Evolutionary conservation across 331 rosid genomes (phyloP).

Genomic region (Arachis monticola): DNA sequence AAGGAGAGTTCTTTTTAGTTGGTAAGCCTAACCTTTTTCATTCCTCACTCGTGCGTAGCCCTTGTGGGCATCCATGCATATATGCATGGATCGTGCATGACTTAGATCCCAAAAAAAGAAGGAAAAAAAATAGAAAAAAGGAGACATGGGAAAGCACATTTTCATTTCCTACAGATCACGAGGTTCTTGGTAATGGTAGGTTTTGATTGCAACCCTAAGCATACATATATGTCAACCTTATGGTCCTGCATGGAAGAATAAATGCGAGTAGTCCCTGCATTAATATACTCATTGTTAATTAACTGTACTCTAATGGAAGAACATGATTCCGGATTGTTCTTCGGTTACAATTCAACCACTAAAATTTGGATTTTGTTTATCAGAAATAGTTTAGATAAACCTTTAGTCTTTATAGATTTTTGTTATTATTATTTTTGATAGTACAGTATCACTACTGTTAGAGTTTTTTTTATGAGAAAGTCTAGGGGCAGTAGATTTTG

Average conservation of each 20-base stretch:
- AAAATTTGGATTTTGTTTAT: too few species aligned
- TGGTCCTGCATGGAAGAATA: constrained; percentile 8
- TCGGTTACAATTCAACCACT: too few species aligned
- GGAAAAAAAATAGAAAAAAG: too few species aligned
- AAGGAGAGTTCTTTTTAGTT: constrained; percentile 44
- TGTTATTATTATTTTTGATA: too few species aligned
- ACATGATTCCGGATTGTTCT: too few species aligned
- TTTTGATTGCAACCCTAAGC: constrained; percentile 25
- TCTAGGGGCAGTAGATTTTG: too few species aligned
- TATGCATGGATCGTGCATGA: constrained; percentile 60
- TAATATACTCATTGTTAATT: constrained; percentile 38
- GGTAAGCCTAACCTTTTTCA: constrained; percentile 54
- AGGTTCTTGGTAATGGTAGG: constrained; percentile 55
- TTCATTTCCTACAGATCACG: constrained; percentile 51
- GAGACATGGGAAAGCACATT: constrained; percentile 15
- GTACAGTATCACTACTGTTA: too few species aligned
- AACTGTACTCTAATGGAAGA: background rate
- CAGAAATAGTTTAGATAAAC: too few species aligned
- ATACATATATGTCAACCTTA: constrained; percentile 34
- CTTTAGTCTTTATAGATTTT: too few species aligned
- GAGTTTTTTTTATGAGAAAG: too few species aligned
- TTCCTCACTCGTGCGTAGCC: constrained; percentile 76
- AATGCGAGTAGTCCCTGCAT: constrained; percentile 4
- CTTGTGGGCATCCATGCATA: constrained; percentile 41
- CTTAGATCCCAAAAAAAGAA: constrained; percentile 38